Evolutionary conservation across 257 asterid genomes (phyloP).

Genomic region (Solanum arcanum): DNA sequence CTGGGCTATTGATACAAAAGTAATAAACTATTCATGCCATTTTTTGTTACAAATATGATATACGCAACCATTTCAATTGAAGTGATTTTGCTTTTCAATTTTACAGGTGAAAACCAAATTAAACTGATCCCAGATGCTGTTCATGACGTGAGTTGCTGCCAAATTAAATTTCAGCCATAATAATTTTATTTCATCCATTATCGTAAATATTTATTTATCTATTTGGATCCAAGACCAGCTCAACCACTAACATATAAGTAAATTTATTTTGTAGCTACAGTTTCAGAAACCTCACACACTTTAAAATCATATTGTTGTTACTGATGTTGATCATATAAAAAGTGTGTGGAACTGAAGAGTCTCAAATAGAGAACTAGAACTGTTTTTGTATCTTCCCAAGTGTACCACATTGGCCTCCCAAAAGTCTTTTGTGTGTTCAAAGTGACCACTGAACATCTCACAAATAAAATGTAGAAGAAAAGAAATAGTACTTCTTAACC

Average conservation of each 20-base stretch:
- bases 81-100: background rate
- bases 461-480: background rate
- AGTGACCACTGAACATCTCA: background rate
- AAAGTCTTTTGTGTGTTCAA: background rate
- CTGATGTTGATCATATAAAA: background rate
- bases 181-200: background rate
- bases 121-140: constrained; percentile 38
- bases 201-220: background rate
- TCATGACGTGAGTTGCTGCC: constrained; percentile 29
- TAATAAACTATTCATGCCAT: background rate
- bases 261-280: background rate
- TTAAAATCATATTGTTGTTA: background rate
- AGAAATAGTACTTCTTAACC: background rate
- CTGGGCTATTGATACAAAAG: background rate
- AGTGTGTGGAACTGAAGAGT: background rate
- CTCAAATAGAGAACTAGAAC: background rate
- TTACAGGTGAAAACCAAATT: constrained; percentile 50
- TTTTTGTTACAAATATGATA: background rate
- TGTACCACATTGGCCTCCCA: background rate
- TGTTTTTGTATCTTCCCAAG: background rate
- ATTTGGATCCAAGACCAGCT: background rate
- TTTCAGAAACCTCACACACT: background rate
- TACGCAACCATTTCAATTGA: background rate
- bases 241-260: background rate
- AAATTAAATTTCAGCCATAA: background rate